Conservation (phyloP, 306 rosid genomes). For the Cicer chorassanicum region DNA sequence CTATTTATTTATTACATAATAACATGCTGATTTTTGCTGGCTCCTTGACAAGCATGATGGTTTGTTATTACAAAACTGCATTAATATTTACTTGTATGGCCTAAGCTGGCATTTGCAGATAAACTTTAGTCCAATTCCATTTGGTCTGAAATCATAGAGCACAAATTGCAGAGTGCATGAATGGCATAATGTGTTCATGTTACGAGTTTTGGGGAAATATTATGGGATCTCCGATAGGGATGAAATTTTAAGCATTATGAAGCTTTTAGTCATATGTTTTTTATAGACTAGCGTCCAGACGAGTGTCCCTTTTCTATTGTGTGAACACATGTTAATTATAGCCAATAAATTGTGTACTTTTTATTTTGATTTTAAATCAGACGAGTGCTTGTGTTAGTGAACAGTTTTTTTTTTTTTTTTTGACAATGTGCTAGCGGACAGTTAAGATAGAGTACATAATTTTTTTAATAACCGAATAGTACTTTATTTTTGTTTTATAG, state of each 20-base stretch:
- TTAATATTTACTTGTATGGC: slow-evolving; percentile 37
- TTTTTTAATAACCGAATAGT: too few relatives aligned
- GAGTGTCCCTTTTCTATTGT: too few relatives aligned
- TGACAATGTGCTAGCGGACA: too few relatives aligned
- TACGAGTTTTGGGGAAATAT: not conserved
- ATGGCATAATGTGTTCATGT: not conserved
- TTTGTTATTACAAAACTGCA: slow-evolving; percentile 32
- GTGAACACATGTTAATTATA: too few relatives aligned
- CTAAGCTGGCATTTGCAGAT: slow-evolving; percentile 35
- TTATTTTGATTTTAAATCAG: too few relatives aligned
- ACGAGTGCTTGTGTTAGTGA: too few relatives aligned
- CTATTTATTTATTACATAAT: slow-evolving; percentile 40
- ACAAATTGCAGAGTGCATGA: not conserved
- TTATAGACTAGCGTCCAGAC: too few relatives aligned
- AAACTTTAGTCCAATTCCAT: not conserved
- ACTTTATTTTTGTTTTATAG: too few relatives aligned
- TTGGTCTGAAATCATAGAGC: not conserved
- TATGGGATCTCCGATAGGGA: not conserved
- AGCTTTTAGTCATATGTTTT: not conserved
- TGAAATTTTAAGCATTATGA: not conserved
- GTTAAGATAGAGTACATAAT: too few relatives aligned
- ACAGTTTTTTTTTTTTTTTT: too few relatives aligned
- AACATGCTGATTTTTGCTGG: slow-evolving; percentile 38
- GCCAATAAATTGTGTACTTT: too few relatives aligned
- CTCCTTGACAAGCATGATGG: slow-evolving; percentile 34